Conservation (phyloP, 805 yeast species). For the Candida methanosorbosa region DNA sequence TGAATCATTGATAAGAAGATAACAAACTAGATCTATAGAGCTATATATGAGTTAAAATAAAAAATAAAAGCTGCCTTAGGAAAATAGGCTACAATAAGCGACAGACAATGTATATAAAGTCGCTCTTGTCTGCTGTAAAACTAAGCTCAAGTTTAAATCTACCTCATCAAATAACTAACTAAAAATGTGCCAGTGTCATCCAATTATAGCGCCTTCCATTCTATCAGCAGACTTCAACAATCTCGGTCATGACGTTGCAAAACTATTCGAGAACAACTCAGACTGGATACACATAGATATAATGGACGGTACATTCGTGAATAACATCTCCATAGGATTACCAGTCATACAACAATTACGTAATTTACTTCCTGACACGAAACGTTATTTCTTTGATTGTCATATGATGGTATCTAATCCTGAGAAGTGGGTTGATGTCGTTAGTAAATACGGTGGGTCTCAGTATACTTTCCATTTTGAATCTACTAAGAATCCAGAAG, state of each 20-base stretch:
- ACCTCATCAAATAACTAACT: too few species aligned
- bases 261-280: conserved; percentile 71
- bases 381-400: conserved; percentile 63
- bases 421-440: conserved; percentile 86
- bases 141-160: too few species aligned
- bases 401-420: conserved; percentile 97
- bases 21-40: too few species aligned
- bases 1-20: too few species aligned
- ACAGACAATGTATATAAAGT: too few species aligned
- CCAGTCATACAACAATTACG: conserved; percentile 78
- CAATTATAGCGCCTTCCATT: conserved; percentile 90
- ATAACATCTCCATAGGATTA: conserved; percentile 90
- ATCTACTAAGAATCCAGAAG: conserved; percentile 74
- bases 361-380: conserved; percentile 56
- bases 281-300: conserved; percentile 98
- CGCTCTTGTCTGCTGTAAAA: too few species aligned
- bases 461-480: conserved; percentile 96
- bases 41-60: too few species aligned
- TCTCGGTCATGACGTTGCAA: conserved; percentile 80
- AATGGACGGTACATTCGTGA: conserved; percentile 99
- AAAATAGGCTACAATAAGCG: too few species aligned
- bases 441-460: conserved; percentile 91
- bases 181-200: conserved; percentile 8
- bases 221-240: conserved; percentile 88
- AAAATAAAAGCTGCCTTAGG: too few species aligned